Evolutionary conservation across 2,329 filamentous ascomycete species (phyloP), one percentile per base, ranked within the genome.

Genomic region (Ascochyta rabiei): DNA sequence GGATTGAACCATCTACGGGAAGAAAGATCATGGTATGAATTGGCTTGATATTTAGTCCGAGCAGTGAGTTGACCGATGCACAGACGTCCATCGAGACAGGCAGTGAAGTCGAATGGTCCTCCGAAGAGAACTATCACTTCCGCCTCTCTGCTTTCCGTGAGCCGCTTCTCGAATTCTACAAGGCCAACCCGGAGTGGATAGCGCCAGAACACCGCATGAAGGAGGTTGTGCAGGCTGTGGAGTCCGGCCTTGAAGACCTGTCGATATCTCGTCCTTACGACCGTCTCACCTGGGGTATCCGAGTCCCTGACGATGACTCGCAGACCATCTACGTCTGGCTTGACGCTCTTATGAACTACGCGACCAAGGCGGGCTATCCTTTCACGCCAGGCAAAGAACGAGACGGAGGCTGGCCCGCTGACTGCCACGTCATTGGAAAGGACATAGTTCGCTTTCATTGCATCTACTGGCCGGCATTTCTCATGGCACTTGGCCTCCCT

Each of bases 281-380:
- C 49, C 84, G 95, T 42, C 76, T 98, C 35, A 84, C 80, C 21
- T 99, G 95, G 95, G 95, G 95, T 3, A 89, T 99, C 52, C 86
- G 82, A 6, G 95, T 97, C 23, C 95, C 95, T 0, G 88, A 87
- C 48, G 95, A 99, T 67, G 79, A 84, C 0, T 85, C 80, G 16
- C 95, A 98, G 75, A 98, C 93, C 2, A 93, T 99, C 53, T 99
- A 99, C 69, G 96, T 99, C 28, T 99, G 95, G 95, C 84, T 99
- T 0, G 96, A 99, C 76, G 95, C 95, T 1, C 84, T 99, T 26
- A 83, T 98, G 67, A 99, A 97, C 75, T 99, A 99, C 73, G 78
- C 95, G 46, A 96, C 93, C 15, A 91, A 88, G 59, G 85, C 91
- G 1, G 92, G 93, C 13, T 98, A 96, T 70, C 91, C 91, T 30